Percentiles rank a stretch among this genome's conserved stretches.
phyloP scores from a whole-genome alignment of 345 rosid genomes.

The Crucihimalaya himalaica region DNA sequence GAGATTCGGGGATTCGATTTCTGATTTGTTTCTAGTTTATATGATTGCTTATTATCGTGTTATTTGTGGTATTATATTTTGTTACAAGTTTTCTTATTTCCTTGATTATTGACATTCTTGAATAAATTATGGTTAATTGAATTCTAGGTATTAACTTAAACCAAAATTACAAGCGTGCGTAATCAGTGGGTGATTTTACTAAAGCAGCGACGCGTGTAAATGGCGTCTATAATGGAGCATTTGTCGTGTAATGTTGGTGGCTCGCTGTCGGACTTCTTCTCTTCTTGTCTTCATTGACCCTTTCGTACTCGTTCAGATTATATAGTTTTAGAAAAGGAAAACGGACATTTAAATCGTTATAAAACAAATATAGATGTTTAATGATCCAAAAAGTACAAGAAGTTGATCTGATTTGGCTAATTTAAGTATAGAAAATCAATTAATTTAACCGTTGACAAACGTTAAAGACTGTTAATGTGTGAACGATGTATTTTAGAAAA shows the following conservation, averaged over 20 bases:
- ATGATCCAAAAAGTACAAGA: no score
- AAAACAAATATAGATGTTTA: no score
- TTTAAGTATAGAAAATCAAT: no score
- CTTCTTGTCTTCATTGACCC: background rate
- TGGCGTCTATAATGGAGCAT: background rate
- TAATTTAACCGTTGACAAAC: no score
- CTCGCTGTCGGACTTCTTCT: background rate
- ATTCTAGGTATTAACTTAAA: background rate
- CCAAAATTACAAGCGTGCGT: background rate
- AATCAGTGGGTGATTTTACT: background rate
- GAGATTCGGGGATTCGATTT: background rate
- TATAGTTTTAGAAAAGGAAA: no score
- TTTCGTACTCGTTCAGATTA: no score
- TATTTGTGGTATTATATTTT: background rate
- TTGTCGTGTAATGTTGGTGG: background rate
- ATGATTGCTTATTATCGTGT: background rate
- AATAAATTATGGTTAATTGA: background rate
- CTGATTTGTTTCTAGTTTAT: background rate
- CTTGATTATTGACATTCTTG: background rate
- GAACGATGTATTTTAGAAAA: no score
- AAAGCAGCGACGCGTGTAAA: background rate
- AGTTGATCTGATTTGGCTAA: no score
- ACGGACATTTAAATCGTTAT: no score
- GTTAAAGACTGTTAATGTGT: no score
- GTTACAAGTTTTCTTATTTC: background rate